These are phyloP conservation scores for Endothia cerciana DNA, from an alignment of 2,329 filamentous ascomycete species.

Conservation along the genomic window DNA sequence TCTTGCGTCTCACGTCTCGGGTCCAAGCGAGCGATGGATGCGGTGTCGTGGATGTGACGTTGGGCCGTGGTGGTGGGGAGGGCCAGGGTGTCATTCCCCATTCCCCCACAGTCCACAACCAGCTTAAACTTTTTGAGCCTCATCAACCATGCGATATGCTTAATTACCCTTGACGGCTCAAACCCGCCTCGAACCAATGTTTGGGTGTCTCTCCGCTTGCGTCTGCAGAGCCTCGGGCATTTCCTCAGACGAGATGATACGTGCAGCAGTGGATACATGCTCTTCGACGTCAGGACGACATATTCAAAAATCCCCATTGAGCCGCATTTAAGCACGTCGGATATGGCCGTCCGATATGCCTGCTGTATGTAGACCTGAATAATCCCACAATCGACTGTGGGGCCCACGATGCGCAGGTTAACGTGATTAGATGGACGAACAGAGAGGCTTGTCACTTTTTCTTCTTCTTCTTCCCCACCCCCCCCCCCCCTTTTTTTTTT, in stretches of 20 bases:
- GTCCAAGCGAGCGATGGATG: constrained; percentile 8
- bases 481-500: neutral
- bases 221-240: constrained; percentile 8
- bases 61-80: neutral
- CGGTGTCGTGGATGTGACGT: too few relatives aligned
- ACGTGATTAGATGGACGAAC: neutral
- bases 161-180: neutral
- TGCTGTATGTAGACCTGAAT: too few relatives aligned
- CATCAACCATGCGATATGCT: constrained; percentile 1
- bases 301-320: neutral
- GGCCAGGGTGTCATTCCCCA: neutral
- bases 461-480: too few relatives aligned
- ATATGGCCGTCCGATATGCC: too few relatives aligned
- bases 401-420: neutral
- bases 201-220: neutral
- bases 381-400: too few relatives aligned
- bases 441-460: neutral
- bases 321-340: neutral
- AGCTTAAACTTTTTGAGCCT: constrained; percentile 13
- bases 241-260: constrained; percentile 14
- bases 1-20: constrained; percentile 25
- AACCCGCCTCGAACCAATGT: neutral
- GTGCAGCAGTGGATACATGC: neutral
- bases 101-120: constrained; percentile 2
- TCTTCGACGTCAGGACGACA: neutral